phyloP scores from a whole-genome alignment of 2,329 filamentous ascomycete species.

The Exophiala alcalophila region DNA sequence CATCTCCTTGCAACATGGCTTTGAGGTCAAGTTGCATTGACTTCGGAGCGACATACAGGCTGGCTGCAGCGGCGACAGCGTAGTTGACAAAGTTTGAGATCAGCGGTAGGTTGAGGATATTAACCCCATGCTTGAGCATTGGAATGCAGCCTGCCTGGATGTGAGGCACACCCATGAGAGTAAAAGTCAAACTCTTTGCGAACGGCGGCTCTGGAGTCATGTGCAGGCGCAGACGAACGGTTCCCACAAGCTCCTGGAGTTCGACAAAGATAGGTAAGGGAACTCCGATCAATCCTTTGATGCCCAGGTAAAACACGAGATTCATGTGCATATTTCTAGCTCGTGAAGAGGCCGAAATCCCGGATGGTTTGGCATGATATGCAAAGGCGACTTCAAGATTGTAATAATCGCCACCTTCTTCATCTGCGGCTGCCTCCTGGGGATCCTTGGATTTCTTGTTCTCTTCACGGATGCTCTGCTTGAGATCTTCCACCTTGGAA shows the following conservation, averaged over 20 bases:
- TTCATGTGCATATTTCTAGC: conserved; percentile 97
- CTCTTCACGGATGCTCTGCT: conserved; percentile 73
- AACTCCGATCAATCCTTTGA: conserved; percentile 84
- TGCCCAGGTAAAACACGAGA: conserved; percentile 85
- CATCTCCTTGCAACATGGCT: conserved; percentile 86
- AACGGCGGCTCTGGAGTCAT: conserved; percentile 90
- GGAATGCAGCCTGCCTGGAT: conserved; percentile 86
- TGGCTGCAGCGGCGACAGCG: conserved; percentile 80
- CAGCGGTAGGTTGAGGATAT: conserved; percentile 83
- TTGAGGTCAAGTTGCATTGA: conserved; percentile 88
- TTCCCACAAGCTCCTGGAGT: conserved; percentile 84
- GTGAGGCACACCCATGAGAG: conserved; percentile 88
- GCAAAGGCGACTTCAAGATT: conserved; percentile 88
- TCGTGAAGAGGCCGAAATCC: conserved; percentile 69
- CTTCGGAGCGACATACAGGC: conserved; percentile 92
- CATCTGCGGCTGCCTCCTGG: conserved; percentile 81
- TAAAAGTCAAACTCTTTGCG: conserved; percentile 86
- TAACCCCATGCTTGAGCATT: conserved; percentile 86
- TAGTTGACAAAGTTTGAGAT: conserved; percentile 98
- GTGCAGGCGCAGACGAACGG: conserved; percentile 75
- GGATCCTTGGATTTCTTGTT: conserved; percentile 80
- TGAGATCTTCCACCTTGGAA: conserved; percentile 74
- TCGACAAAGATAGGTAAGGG: conserved; percentile 87
- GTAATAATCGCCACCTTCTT: conserved; percentile 88
- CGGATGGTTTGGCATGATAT: conserved; percentile 79